phyloP scores from a whole-genome alignment of 2,329 filamentous ascomycete species.

The Diplodia seriata region DNA sequence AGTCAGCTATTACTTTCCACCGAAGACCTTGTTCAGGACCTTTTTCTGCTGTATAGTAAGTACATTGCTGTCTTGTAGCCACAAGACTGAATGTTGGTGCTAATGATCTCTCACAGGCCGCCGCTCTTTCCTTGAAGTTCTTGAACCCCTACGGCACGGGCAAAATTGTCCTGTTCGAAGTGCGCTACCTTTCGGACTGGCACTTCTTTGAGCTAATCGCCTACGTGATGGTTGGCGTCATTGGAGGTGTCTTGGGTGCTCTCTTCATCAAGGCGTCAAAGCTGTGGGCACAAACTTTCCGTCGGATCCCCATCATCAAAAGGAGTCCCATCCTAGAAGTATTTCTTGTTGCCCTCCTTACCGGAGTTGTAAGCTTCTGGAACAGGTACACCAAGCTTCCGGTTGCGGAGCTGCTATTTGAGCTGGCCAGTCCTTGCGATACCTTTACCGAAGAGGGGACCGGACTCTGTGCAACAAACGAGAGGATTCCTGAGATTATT shows the following conservation, averaged over 20 bases:
- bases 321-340: conserved; percentile 85
- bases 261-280: conserved; percentile 96
- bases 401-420: conserved; percentile 88
- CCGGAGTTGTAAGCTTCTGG: conserved; percentile 89
- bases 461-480: conserved; percentile 77
- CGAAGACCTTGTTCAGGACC: conserved; percentile 94
- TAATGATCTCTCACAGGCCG: conserved; percentile 53
- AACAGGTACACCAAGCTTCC: conserved; percentile 87
- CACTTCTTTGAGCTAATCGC: conserved; percentile 86
- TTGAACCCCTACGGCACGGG: conserved; percentile 94
- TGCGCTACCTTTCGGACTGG: conserved; percentile 91
- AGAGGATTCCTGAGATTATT: conserved; percentile 81
- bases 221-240: conserved; percentile 84
- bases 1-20: conserved; percentile 96
- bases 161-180: conserved; percentile 96
- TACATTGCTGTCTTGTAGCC: conserved; percentile 26
- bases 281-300: conserved; percentile 87
- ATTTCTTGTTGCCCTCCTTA: conserved; percentile 82
- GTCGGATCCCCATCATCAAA: conserved; percentile 81
- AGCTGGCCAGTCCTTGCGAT: conserved; percentile 87
- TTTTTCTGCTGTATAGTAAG: conserved; percentile 95
- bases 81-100: neutral
- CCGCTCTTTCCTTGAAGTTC: conserved; percentile 90
- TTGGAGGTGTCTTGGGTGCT: conserved; percentile 85
- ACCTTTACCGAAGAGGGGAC: conserved; percentile 69